phyloP scores from a whole-genome alignment of 2,329 filamentous ascomycete genomes.

The Amauroascus niger region DNA sequence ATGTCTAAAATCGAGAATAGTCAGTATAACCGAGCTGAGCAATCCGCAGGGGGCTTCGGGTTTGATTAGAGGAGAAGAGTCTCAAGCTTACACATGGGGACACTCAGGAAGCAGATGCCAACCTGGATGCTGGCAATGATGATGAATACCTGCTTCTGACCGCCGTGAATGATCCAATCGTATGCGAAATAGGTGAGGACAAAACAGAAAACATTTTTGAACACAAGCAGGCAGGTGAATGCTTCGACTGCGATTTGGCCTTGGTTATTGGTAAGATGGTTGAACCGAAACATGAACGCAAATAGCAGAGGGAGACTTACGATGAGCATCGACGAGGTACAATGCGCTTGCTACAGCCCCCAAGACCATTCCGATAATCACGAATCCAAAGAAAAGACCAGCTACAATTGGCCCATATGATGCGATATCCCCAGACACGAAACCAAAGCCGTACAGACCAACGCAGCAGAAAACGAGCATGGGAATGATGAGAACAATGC shows the following conservation, averaged over 20 bases:
- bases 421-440: conserved; percentile 53
- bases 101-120: conserved; percentile 60
- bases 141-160: conserved; percentile 55
- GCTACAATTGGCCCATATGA: conserved; percentile 64
- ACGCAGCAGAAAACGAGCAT: conserved; percentile 68
- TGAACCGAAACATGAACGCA: background rate
- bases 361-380: conserved; percentile 84
- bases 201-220: conserved; percentile 92
- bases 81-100: conserved; percentile 70
- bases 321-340: conserved; percentile 88
- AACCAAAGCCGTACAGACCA: conserved; percentile 76
- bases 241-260: conserved; percentile 74
- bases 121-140: conserved; percentile 68
- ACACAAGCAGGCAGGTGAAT: conserved; percentile 81
- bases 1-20: no score
- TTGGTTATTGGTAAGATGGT: conserved; percentile 25
- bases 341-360: conserved; percentile 75
- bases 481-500: conserved; percentile 70
- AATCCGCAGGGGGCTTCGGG: no score
- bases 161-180: conserved; percentile 60
- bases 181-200: conserved; percentile 74
- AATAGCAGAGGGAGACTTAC: conserved; percentile 42
- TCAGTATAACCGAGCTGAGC: background rate
- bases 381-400: conserved; percentile 70
- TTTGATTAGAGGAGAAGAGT: no score